Evolutionary conservation across 1,139 yeast species (phyloP).

Genomic region (Hyphopichia wangnamkhiaoensis): DNA sequence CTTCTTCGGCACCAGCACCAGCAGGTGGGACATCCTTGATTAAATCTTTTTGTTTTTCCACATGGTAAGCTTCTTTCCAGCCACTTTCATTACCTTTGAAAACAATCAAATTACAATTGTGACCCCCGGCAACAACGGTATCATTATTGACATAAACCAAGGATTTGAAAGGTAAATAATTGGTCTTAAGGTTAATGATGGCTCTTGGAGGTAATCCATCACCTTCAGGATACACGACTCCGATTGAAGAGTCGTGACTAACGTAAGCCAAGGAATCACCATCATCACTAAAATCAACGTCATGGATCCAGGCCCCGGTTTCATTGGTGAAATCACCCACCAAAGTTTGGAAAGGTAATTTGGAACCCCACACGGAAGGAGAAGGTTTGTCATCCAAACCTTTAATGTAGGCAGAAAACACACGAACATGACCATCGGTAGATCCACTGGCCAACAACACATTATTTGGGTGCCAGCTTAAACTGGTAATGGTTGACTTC

Average conservation of each 20-base stretch:
- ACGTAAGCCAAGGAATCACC: slow-evolving; percentile 81
- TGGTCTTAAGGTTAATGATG: slow-evolving; percentile 56
- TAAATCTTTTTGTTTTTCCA: slow-evolving; percentile 56
- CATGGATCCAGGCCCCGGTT: slow-evolving; percentile 92
- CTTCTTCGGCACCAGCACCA: slow-evolving; percentile 44
- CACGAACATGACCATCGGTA: slow-evolving; percentile 93
- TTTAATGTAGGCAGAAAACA: slow-evolving; percentile 90
- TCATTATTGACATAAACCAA: slow-evolving; percentile 66
- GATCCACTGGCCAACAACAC: slow-evolving; percentile 90
- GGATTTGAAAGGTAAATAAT: slow-evolving; percentile 79
- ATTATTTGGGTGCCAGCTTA: slow-evolving; percentile 95
- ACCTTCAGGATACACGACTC: slow-evolving; percentile 74
- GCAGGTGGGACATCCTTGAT: slow-evolving; percentile 38
- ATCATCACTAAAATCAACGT: slow-evolving; percentile 79
- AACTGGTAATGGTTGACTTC: slow-evolving; percentile 79
- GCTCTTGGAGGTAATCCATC: slow-evolving; percentile 57
- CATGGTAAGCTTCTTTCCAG: slow-evolving; percentile 66
- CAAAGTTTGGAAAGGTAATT: slow-evolving; percentile 92
- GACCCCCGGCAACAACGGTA: slow-evolving; percentile 85
- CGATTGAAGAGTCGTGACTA: slow-evolving; percentile 74
- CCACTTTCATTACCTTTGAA: slow-evolving; percentile 69
- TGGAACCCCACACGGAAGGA: slow-evolving; percentile 88
- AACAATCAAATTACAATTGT: slow-evolving; percentile 86
- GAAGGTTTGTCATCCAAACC: slow-evolving; percentile 84
- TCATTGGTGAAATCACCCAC: slow-evolving; percentile 80